These are phyloP conservation scores for Tylopilus plumbeoviolaceoides DNA, from an alignment of 768 basidiomycete species.

Conservation along the genomic window DNA sequence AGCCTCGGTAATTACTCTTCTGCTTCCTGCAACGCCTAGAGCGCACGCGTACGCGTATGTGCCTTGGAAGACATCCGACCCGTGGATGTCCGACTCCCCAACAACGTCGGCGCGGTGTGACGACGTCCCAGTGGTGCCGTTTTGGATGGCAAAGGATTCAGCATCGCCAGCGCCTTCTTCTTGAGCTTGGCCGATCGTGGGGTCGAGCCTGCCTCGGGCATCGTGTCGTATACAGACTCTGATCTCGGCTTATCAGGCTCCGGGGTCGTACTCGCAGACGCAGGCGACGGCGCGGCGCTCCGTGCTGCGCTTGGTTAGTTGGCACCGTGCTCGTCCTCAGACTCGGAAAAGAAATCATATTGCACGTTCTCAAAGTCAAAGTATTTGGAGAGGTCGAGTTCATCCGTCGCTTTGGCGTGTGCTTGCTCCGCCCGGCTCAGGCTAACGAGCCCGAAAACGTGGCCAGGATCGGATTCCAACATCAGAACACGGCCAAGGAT, in stretches of 20 bases:
- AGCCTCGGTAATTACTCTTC: conserved; percentile 1
- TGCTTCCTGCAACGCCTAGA: not conserved
- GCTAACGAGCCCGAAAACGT: not conserved
- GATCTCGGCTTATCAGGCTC: not conserved
- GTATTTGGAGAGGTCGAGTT: conserved; percentile 5
- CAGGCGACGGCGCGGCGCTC: not conserved
- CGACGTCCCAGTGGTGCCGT: conserved; percentile 8
- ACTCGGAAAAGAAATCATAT: not conserved
- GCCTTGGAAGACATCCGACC: not conserved
- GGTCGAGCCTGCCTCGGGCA: not conserved
- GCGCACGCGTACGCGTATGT: not conserved
- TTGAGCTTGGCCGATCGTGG: not conserved
- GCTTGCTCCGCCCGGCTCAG: conserved; percentile 7
- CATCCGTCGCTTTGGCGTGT: not conserved
- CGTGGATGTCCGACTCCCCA: not conserved
- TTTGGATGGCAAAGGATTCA: not conserved
- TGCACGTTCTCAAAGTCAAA: not conserved
- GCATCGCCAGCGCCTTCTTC: not conserved
- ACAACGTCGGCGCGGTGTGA: conserved; percentile 15
- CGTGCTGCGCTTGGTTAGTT: not conserved
- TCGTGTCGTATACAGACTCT: not conserved
- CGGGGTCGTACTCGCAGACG: not conserved
- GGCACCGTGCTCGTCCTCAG: not conserved
- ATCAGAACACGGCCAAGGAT: not conserved
- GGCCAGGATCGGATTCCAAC: conserved; percentile 2